phyloP scores from a whole-genome alignment of 768 basidiomycete genomes.

The Termitomyces sp. region DNA sequence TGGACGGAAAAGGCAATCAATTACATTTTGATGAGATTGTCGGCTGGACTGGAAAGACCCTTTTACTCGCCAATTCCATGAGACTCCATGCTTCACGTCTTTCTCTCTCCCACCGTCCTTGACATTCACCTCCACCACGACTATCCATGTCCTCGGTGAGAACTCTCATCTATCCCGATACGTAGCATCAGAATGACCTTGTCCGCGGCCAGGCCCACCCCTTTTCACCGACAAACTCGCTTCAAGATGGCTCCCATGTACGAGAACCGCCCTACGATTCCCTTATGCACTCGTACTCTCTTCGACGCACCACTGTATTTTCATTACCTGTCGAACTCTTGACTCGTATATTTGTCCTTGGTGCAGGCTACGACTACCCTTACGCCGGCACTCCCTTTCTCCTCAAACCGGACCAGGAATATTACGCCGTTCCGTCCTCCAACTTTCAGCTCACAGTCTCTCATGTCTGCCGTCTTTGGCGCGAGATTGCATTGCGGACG shows the following conservation, averaged over 20 bases:
- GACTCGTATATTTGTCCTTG: constrained; percentile 50
- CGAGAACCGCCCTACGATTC: constrained; percentile 8
- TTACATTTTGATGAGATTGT: constrained; percentile 15
- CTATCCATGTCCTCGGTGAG: constrained; percentile 7
- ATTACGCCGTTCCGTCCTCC: constrained; percentile 32
- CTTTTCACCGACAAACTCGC: neutral
- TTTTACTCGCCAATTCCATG: constrained; percentile 11
- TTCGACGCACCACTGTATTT: constrained; percentile 28
- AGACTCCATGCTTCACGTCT: constrained; percentile 6
- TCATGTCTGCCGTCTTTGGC: constrained; percentile 55
- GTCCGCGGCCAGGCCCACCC: constrained; percentile 7
- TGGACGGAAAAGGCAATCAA: constrained; percentile 8
- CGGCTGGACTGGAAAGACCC: constrained; percentile 6
- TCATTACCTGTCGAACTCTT: constrained; percentile 56
- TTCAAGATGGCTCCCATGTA: constrained; percentile 3
- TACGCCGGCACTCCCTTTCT: constrained; percentile 42
- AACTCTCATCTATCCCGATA: neutral
- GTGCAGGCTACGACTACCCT: constrained; percentile 37
- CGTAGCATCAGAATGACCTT: constrained; percentile 1
- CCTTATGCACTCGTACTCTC: constrained; percentile 12
- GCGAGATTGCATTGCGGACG: constrained; percentile 44
- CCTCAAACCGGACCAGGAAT: constrained; percentile 40
- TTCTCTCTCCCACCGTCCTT: constrained; percentile 1
- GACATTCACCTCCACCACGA: neutral
- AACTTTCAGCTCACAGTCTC: constrained; percentile 51